A percentile compares a stretch with the other conserved stretches of the same genome.
Conservation (phyloP, 352 stramenopile genomes). For the Globisporangium orthogonon region DNA sequence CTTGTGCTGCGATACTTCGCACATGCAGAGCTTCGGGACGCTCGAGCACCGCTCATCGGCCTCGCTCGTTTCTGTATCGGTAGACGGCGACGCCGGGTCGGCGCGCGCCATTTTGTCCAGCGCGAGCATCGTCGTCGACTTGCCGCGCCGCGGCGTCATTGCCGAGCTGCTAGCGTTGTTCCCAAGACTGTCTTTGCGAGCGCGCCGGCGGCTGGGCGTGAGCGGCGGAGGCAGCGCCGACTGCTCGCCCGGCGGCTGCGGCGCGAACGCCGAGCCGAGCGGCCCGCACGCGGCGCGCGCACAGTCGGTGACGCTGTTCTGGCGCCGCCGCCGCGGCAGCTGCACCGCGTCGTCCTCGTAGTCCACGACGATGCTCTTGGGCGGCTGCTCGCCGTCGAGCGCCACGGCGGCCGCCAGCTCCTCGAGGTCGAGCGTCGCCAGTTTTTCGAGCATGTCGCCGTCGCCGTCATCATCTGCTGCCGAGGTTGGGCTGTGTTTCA, state of each 20-base stretch:
- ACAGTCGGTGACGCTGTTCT: constrained; percentile 22
- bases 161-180: background rate
- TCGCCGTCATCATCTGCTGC: background rate
- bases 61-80: constrained; percentile 13
- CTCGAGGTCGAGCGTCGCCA: constrained; percentile 40
- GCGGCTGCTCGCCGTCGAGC: constrained; percentile 2
- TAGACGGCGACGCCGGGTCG: constrained; percentile 11
- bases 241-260: constrained; percentile 9
- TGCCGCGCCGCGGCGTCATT: constrained; percentile 17
- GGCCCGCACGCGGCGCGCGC: constrained; percentile 35
- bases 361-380: constrained; percentile 51
- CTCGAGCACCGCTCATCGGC: constrained; percentile 41
- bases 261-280: constrained; percentile 18
- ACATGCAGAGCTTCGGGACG: constrained; percentile 68
- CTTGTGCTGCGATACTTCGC: constrained; percentile 82
- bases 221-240: background rate
- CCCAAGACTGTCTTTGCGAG: constrained; percentile 21
- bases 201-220: constrained; percentile 18
- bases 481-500: background rate
- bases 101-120: constrained; percentile 8
- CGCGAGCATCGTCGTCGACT: constrained; percentile 17
- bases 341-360: constrained; percentile 32
- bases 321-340: constrained; percentile 15
- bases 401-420: constrained; percentile 25
- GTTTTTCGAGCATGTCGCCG: background rate